Base-by-base conservation (phyloP, 2,329 filamentous ascomycete species). In the Fonsecaea multimorphosa region DNA sequence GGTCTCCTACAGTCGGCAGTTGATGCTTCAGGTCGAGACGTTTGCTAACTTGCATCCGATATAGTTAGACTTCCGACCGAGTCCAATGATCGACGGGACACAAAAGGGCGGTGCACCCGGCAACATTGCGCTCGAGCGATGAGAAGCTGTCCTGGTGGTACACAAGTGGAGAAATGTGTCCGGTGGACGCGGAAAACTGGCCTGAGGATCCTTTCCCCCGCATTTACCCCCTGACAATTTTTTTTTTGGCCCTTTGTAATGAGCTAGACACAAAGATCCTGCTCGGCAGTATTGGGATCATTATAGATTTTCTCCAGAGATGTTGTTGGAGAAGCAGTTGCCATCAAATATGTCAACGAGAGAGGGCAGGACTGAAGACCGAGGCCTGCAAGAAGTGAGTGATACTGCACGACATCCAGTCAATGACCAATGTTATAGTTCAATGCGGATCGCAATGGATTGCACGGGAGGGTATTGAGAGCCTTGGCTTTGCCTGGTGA, bases 401-500 rank as follows among this genome's bases (percentile, higher is more conserved):
- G 19, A 11, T 22, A 2, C n/a, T 5, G 44, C 11, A 24, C 12
- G 2, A 24, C 24, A 1, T 24, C 22, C 11, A 4, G 4, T n/a
- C n/a, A 19, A 1, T 49, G 44, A 49, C 19, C 22, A 12, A 12
- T 24, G 22, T n/a, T 4, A 49, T 19, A 24, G 22, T 24, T 19
- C 7, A 24, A 1, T 76, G 75, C 65, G 77, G 77, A 49, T 77
- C 74, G 24, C 75, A 56, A 79, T 73, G 34, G n/a, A 40, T 40
- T 5, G 38, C 4, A 19, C 16, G n/a, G 4, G 38, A 40, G 38
- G 11, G 16, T 11, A 19, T 38, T 38, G 36, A 38, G 36, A 38
- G 1, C 4, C 11, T 12, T 12, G 14, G 36, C 1, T 16, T 11
- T 8, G 12, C 36, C 12, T 38, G 36, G 2, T 38, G 36, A 78